These are phyloP conservation scores for Ambrosia trifida DNA, from an alignment of 129 eudicot genomes.

Conservation along the genomic window DNA sequence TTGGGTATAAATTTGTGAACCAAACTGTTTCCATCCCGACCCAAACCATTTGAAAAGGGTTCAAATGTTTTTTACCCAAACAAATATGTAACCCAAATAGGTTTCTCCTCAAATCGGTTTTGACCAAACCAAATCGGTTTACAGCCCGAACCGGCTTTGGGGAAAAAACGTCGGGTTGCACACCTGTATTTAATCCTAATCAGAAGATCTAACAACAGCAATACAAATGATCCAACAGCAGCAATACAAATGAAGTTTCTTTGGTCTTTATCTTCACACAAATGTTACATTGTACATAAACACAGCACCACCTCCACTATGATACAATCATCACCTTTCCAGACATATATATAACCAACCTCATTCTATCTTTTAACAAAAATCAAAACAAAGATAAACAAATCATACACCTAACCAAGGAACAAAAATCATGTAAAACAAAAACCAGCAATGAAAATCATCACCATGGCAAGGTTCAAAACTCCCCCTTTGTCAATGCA, in stretches of 20 bases:
- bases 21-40: no score
- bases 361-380: constrained; percentile 22
- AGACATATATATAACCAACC: constrained; percentile 34
- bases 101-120: no score
- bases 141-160: no score
- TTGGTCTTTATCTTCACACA: constrained; percentile 42
- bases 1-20: no score
- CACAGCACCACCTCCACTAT: constrained; percentile 58
- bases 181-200: no score
- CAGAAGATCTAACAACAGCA: no score
- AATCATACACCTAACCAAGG: constrained; percentile 52
- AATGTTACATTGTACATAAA: constrained; percentile 45
- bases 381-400: constrained; percentile 17
- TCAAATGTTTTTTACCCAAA: no score
- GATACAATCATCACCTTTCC: constrained; percentile 48
- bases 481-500: constrained; percentile 48
- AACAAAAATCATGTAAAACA: constrained; percentile 34
- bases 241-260: not conserved
- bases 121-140: no score
- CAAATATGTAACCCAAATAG: no score
- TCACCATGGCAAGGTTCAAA: constrained; percentile 33
- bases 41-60: no score
- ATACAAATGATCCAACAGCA: not conserved
- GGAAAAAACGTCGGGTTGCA: no score
- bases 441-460: constrained; percentile 39